Conservation (phyloP, 179 eudicot species). For the Heliamphora pulchella region DNA sequence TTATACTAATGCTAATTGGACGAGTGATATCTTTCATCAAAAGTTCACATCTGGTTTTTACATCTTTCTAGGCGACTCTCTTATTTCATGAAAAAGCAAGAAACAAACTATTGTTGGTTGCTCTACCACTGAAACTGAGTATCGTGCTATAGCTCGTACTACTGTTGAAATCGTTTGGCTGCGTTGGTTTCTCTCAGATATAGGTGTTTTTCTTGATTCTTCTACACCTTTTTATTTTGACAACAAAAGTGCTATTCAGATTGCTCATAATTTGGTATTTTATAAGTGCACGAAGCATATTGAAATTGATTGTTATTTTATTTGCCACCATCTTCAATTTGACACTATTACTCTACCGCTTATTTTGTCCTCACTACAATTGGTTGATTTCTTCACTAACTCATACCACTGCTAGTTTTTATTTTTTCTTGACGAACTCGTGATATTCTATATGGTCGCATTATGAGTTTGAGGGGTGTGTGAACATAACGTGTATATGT, state of each 20-base stretch:
- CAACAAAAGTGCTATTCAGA: background rate
- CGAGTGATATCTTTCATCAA: background rate
- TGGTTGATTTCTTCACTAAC: background rate
- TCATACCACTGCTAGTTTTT: background rate
- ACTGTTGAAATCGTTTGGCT: background rate
- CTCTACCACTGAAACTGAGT: background rate
- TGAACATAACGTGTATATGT: too few species aligned
- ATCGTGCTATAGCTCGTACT: background rate
- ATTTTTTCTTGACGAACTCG: background rate
- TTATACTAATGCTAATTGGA: background rate
- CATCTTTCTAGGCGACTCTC: constrained; percentile 9
- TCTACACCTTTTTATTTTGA: background rate
- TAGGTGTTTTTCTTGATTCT: background rate
- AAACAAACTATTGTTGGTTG: constrained; percentile 3
- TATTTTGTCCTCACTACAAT: background rate
- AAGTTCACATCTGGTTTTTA: background rate
- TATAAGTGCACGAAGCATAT: background rate
- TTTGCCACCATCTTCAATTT: background rate
- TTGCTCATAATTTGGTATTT: background rate
- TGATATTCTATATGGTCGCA: background rate
- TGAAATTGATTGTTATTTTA: background rate
- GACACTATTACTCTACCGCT: background rate
- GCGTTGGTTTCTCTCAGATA: background rate
- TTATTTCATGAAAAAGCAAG: constrained; percentile 8
- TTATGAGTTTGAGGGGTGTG: background rate